Evolutionary conservation across 805 yeast species (phyloP).

Genomic region (Metschnikowia amazonensis): DNA sequence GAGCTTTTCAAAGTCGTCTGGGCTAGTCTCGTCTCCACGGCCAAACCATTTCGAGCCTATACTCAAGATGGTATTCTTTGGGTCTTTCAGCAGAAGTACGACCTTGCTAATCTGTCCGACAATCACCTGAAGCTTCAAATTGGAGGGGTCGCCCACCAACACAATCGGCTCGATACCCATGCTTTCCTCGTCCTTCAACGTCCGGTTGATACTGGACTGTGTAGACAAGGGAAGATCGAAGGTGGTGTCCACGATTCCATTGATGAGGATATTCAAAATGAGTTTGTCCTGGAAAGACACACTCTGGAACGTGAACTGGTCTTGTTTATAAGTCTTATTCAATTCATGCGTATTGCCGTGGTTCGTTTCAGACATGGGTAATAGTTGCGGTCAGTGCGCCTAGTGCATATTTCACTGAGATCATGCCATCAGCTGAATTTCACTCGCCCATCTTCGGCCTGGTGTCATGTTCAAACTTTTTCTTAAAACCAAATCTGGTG

Average conservation of each 20-base stretch:
- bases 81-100: constrained; percentile 25
- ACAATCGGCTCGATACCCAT: constrained; percentile 43
- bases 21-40: constrained; percentile 22
- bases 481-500: too few species aligned
- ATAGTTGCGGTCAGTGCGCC: not conserved
- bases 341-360: constrained; percentile 3
- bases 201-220: constrained; percentile 17
- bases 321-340: constrained; percentile 5
- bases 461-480: too few species aligned
- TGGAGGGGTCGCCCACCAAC: constrained; percentile 45
- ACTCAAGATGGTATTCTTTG: constrained; percentile 42
- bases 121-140: constrained; percentile 45
- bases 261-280: constrained; percentile 35
- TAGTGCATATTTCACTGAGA: not conserved
- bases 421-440: too few species aligned
- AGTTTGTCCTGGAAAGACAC: constrained; percentile 37
- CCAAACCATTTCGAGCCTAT: constrained; percentile 49
- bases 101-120: constrained; percentile 49
- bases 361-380: not conserved
- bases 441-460: too few species aligned
- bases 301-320: constrained; percentile 18
- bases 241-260: constrained; percentile 51
- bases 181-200: constrained; percentile 14
- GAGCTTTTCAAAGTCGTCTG: constrained; percentile 43
- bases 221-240: constrained; percentile 36